Evolutionary conservation across 2,329 filamentous ascomycete genomes (phyloP), one percentile per base, ranked within the genome.

Genomic region (Talaromyces funiculosus): DNA sequence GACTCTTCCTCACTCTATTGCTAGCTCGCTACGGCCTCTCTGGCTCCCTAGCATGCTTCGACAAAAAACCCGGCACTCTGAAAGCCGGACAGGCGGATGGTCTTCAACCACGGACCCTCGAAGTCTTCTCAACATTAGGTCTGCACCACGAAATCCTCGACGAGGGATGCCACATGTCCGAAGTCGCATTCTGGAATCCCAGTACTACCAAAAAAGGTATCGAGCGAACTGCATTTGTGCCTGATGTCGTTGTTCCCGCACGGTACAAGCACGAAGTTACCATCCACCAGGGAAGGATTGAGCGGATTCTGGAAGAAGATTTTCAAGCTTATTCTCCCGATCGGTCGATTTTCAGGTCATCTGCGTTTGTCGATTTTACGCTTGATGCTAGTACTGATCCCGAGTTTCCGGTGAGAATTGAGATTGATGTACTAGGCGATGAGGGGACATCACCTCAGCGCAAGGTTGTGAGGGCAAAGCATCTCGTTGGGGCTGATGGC

Each of bases 401-500:
- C 0, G 73, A 76, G 4, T 74, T 72, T 61, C 72, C 73, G 6
- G 72, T 78, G 12, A 61, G 72, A 1, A 71, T 67, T 2, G 68
- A 69, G 10, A 61, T 76, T 2, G 72, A 76, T 47, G 69, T 68
- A 1, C 62, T 69, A 0, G 71, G 68, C 0, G 16, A 62, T 8
- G 20, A 20, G 4, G 33, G 24, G 1, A 3, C 16, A 1, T 12
- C 45, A 0, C 10, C 4, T 1, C 33, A 54, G n/a, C 51, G 60
- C n/a, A 65, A 69, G 16, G 70, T 78, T 0, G 74, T 90, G 12
- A 81, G 82, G 51, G 81, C 87, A 26, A 90, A 88, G 70, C 89
- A 90, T 64, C 76, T 91, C 4, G 87, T 91, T 63, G 83, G 88
- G 29, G 87, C 85, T 4, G 88, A 91, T 69, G 88, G 88, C 0